A percentile compares a stretch with the other conserved stretches of the same genome.
These are phyloP conservation scores for Leishmania arabica DNA, from an alignment of 208 protist species.

Conservation along the genomic window DNA sequence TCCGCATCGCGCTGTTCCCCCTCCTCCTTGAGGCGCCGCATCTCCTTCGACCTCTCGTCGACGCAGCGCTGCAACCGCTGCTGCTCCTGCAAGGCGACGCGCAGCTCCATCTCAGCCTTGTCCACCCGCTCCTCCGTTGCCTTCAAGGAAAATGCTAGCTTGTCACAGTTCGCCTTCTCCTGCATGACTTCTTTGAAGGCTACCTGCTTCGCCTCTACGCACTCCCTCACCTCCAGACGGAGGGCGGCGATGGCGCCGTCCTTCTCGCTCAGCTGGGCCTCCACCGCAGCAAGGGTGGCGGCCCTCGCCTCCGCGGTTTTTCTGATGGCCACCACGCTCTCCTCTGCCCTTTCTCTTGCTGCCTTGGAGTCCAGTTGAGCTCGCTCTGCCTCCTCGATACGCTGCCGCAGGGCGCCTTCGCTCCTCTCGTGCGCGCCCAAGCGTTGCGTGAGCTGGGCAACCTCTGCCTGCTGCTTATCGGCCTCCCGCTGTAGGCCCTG, in stretches of 20 bases:
- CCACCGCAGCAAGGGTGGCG: conserved; percentile 5
- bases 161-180: conserved; percentile 27
- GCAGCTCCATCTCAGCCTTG: conserved; percentile 10
- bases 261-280: conserved; percentile 21
- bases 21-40: conserved; percentile 27
- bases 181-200: conserved; percentile 22
- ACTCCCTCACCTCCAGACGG: conserved; percentile 24
- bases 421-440: conserved; percentile 17
- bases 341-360: conserved; percentile 20
- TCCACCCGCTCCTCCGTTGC: conserved; percentile 31
- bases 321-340: conserved; percentile 20
- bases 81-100: conserved; percentile 29
- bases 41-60: conserved; percentile 38
- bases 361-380: conserved; percentile 24
- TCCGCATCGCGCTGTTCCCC: conserved; percentile 44
- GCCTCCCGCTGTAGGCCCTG: conserved; percentile 14
- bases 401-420: conserved; percentile 23
- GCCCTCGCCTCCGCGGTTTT: conserved; percentile 19
- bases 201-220: conserved; percentile 21
- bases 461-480: conserved; percentile 37
- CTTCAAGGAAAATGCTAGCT: conserved; percentile 23
- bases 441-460: conserved; percentile 30
- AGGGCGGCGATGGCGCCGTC: conserved; percentile 16
- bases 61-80: conserved; percentile 34
- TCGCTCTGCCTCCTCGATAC: conserved; percentile 32